Conservation (phyloP, 345 rosid genomes). For the Alliaria petiolata region DNA sequence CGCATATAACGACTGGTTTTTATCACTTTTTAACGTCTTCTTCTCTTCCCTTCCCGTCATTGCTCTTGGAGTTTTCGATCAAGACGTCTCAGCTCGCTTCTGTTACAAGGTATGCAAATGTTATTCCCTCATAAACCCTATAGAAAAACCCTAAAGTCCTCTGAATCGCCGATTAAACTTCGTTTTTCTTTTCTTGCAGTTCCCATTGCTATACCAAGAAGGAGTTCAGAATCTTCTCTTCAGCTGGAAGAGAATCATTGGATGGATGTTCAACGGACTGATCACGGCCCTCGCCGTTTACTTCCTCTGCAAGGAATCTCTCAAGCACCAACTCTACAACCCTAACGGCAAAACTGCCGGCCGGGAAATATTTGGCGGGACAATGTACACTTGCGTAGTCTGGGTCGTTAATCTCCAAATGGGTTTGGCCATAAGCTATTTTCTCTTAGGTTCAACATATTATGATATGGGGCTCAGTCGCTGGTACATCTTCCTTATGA, state of each 20-base stretch:
- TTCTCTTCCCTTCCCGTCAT: constrained; percentile 97
- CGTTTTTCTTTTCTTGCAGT: constrained; percentile 34
- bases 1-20: constrained; percentile 89
- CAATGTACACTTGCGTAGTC: constrained; percentile 85
- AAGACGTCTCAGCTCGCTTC: constrained; percentile 68
- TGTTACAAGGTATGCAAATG: constrained; percentile 59
- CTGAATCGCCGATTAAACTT: not conserved
- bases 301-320: constrained; percentile 72
- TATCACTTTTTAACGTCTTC: constrained; percentile 80
- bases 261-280: constrained; percentile 81
- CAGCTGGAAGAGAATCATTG: constrained; percentile 74
- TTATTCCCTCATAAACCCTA: not conserved
- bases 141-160: not conserved
- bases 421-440: constrained; percentile 74
- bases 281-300: constrained; percentile 53
- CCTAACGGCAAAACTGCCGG: constrained; percentile 78
- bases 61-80: constrained; percentile 91
- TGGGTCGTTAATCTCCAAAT: constrained; percentile 95
- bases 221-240: constrained; percentile 90
- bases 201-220: constrained; percentile 94
- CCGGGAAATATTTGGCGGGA: constrained; percentile 73
- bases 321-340: constrained; percentile 69
- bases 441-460: constrained; percentile 90
- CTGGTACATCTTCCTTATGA: constrained; percentile 87
- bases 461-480: constrained; percentile 85